Evolutionary conservation across 257 asterid genomes (phyloP), one percentile per base, ranked within the genome.

Genomic region (Solanum sitiens): DNA sequence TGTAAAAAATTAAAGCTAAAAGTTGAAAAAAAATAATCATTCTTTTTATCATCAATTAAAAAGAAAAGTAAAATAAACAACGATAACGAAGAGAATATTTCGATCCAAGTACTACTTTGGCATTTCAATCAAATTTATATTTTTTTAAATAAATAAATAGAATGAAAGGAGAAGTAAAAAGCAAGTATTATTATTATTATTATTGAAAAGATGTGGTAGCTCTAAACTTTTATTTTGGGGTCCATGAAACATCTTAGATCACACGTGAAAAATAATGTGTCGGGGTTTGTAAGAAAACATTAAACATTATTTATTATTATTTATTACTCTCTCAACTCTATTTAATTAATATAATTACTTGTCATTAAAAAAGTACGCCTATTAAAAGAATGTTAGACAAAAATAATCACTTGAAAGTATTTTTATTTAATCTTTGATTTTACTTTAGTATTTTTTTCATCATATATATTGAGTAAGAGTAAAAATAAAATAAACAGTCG

Each of bases 251-350:
- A 40, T 86, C 87, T 72, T 86, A 79, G 30, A 82, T 86, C 87
- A 59, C 89, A 89, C 89, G 89, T 86, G 91, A 83, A 86, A 88
- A 86, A 86, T 74, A 80, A 83, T 44, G 37, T 89, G 89, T 89
- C 89, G 85, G 87, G 76, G 40, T 47, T 79, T 21, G 11, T 35
- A 50, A 59, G 67, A 14, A 25, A 79, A 45, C 13, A 25, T 77
- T 59, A 77, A 13, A 11, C 10, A 59, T 53, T 4, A 42, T 47
- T 47, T 14, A 45, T 45, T 15, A 21, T 59, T 61, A 3, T 21
- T 61, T 21, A 61, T 21, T 9, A 61, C 30, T 61, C 63, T 61
- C 30, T 61, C 25, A 10, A 61, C 14, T 61, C 68, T 61, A 21
- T 61, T 61, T 61, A 61, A 37, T 37, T 61, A 61, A 27, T 27